Base-by-base conservation (phyloP, 2,329 filamentous ascomycete genomes). In the Calonectria pauciramosa region DNA sequence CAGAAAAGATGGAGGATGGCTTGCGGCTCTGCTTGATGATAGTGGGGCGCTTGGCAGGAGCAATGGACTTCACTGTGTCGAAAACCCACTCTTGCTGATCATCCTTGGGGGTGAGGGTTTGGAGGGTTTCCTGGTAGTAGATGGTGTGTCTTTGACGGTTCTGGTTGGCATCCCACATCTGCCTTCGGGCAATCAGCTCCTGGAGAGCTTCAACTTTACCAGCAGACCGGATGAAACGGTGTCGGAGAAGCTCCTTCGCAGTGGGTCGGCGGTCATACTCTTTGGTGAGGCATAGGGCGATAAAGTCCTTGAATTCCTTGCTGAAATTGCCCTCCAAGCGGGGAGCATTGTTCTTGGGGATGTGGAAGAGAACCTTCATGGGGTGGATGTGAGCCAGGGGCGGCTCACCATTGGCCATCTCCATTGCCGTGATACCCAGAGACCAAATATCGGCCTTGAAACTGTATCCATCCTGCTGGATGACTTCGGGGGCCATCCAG, bases 401-500 rank as follows among this genome's bases (percentile, higher is more conserved):
- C n/a, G 96, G 96, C 82, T 98, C 96, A 77, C 96, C 96, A 68
- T 95, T 92, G 41, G 95, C 94, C 88, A 98, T 90, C 84, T 98
- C 96, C 85, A 98, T 95, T 16, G 96, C 96, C 0, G 95, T 98
- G 80, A 98, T 98, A 10, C 96, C 96, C 56, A 98, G 86, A 0
- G 95, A 97, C 96, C 96, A 98, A 72, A 98, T 96, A 82, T 98
- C 96, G 8, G 96, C 96, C 85, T 97, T 97, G 87, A 95, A 97
- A 84, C 96, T 95, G 76, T 92, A 93, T 20, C 91, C 91, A 77
- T 95, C 92, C 85, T 98, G 95, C 84, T 97, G 94, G 79, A 98
- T 98, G 44, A 98, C 96, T 83, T 98, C 96, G 1, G 96, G 96
- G 0, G 96, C 96, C 96, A 98, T 98, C 96, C 96, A 98, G 83